Evolutionary conservation across 805 yeast species (phyloP).

Genomic region (Wickerhamomyces ciferrii): DNA sequence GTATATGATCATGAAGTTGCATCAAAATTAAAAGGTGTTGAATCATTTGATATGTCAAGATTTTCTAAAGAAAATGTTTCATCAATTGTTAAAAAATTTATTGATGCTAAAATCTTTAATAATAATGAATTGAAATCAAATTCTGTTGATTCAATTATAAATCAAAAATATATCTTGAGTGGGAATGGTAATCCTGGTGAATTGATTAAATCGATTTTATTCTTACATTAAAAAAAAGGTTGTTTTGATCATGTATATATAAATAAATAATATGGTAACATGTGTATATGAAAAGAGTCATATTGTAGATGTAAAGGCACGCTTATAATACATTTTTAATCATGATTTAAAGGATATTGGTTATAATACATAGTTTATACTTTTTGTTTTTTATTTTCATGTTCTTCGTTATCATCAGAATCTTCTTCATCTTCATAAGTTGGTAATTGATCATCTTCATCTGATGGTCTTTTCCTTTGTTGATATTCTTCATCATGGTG

Average conservation of each 20-base stretch:
- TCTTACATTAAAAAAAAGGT: neutral
- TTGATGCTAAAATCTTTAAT: slow-evolving; percentile 34
- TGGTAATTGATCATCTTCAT: slow-evolving; percentile 28
- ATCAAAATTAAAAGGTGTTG: slow-evolving; percentile 32
- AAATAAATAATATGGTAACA: no score
- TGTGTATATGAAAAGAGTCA: no score
- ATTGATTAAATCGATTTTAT: slow-evolving; percentile 16
- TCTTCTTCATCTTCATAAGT: slow-evolving; percentile 37
- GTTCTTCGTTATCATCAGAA: slow-evolving; percentile 14
- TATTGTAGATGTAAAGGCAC: no score
- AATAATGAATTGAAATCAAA: slow-evolving; percentile 26
- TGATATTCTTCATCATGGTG: neutral
- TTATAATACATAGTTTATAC: no score
- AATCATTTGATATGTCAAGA: slow-evolving; percentile 36
- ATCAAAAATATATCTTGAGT: slow-evolving; percentile 46
- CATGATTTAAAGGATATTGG: no score
- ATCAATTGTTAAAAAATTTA: slow-evolving; percentile 34
- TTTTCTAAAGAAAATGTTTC: slow-evolving; percentile 40
- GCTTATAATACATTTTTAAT: no score
- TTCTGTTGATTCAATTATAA: slow-evolving; percentile 30
- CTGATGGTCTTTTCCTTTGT: slow-evolving; percentile 12
- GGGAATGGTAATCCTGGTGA: slow-evolving; percentile 62
- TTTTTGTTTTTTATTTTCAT: neutral
- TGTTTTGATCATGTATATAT: neutral
- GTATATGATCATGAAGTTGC: slow-evolving; percentile 55